Evolutionary conservation across 1,284 basidiomycete genomes (phyloP), one percentile per base, ranked within the genome.

Genomic region (Apiotrichum sp.): DNA sequence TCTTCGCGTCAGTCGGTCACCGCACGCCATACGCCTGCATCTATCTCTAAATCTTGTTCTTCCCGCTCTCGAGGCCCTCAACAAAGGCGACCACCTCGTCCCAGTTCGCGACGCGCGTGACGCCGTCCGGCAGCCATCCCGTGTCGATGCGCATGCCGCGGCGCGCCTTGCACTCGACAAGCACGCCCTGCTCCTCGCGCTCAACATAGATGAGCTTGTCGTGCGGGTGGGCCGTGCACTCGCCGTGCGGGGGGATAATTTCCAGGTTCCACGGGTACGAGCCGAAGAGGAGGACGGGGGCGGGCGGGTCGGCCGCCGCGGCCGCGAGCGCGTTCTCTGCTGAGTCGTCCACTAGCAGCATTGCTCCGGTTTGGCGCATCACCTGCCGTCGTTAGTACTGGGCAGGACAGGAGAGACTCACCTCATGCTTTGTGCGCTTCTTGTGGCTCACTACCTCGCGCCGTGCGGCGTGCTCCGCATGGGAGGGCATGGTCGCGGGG

Each of bases 291-390:
- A 89, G 74, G n/a, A 86, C 84, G 3, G 79, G 81, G 13, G 81
- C 72, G 1, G 77, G 76, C 14, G 75, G 69, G 6, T 61, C 49
- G 10, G 66, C 68, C 8, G 53, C 77, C 0, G 79, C 79, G 57
- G 83, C 83, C 55, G 83, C 80, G 13, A 86, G 65, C 14, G 85
- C 85, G 70, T 90, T 89, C 72, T 89, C 88, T 38, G 84, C 70
- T 3, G 86, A 87, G 75, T 90, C 88, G 74, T 90, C 88, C 56
- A 89, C 83, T 50, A 89, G 75, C 41, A 89, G 70, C 47, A 80
- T 77, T 14, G 86, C 85, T 31, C 80, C 78, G 13, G 88, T 76
- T 58, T 81, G 79, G 50, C 81, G 74, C 68, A 87, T 86, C 46
- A 87, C 81, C 84, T 86, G 55, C 39, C 41, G 52, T 55, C 16